Conservation (phyloP, 495 filamentous ascomycete genomes). For the Podospora anserina region DNA sequence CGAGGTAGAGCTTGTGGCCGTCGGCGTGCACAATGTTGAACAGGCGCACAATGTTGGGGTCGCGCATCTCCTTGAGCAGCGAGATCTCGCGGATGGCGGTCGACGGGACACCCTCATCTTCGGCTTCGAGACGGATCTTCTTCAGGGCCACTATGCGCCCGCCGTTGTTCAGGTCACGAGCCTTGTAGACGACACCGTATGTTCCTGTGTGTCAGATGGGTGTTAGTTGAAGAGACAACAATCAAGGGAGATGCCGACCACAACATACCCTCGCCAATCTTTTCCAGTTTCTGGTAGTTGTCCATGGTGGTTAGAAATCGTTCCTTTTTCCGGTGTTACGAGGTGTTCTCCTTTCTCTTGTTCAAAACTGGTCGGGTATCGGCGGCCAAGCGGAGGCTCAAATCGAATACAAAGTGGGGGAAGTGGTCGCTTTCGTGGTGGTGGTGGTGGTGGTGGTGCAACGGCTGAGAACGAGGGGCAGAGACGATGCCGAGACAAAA, state of each 20-base stretch:
- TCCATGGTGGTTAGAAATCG: conserved; percentile 64
- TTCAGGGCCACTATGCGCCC: conserved; percentile 90
- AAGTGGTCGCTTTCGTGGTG: not conserved
- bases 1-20: conserved; percentile 92
- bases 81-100: conserved; percentile 97
- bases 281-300: conserved; percentile 99
- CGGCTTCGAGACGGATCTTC: conserved; percentile 96
- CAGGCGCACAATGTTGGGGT: conserved; percentile 89
- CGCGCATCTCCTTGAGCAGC: conserved; percentile 92
- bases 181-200: conserved; percentile 92
- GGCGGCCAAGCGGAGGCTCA: not conserved
- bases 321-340: not conserved
- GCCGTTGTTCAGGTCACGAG: conserved; percentile 71
- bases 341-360: not conserved
- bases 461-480: conserved; percentile 23
- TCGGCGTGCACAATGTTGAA: conserved; percentile 96
- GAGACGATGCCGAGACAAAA: conserved; percentile 13
- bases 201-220: conserved; percentile 55
- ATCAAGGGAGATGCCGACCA: not conserved
- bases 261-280: conserved; percentile 90
- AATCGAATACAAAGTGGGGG: conserved; percentile 2
- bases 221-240: conserved; percentile 8
- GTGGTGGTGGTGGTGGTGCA: not conserved
- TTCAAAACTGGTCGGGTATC: not conserved
- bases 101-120: conserved; percentile 94